Evolutionary conservation across 2,329 filamentous ascomycete genomes (phyloP).

Genomic region (Tolypocladium guangdongense): DNA sequence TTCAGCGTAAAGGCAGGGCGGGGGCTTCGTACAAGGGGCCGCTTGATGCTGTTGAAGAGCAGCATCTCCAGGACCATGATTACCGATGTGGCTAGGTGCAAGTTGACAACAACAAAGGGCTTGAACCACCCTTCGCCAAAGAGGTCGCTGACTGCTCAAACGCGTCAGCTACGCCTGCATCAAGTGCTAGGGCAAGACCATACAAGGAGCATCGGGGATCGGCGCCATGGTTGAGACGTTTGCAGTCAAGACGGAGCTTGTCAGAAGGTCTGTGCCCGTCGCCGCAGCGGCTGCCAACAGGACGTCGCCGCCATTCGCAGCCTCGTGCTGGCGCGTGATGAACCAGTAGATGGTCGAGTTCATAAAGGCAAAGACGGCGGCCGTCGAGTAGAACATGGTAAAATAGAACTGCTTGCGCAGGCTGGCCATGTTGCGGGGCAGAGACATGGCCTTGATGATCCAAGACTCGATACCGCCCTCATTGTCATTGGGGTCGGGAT

Average conservation of each 20-base stretch:
- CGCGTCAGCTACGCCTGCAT: conserved; percentile 7
- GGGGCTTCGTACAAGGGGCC: conserved; percentile 29
- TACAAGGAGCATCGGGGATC: conserved; percentile 13
- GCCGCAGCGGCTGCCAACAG: neutral
- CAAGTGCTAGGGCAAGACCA: neutral
- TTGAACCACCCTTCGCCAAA: conserved; percentile 38
- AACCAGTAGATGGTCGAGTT: conserved; percentile 41
- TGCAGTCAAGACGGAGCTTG: neutral
- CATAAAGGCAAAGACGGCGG: conserved; percentile 35
- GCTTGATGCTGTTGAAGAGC: conserved; percentile 42
- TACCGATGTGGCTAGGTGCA: conserved; percentile 31
- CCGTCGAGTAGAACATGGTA: conserved; percentile 37
- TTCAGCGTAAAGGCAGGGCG: accelerated
- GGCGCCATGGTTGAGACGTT: neutral
- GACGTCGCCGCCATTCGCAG: conserved; percentile 2
- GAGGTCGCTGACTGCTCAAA: conserved; percentile 31
- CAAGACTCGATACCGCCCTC: conserved; percentile 24
- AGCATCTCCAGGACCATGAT: conserved; percentile 35
- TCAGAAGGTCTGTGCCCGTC: neutral
- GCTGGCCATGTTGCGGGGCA: conserved; percentile 29
- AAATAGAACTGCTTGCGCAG: conserved; percentile 35
- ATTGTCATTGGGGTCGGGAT: conserved; percentile 27
- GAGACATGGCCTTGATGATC: conserved; percentile 30
- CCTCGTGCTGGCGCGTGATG: conserved; percentile 21
- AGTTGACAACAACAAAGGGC: conserved; percentile 33